Percentiles rank a stretch among this genome's conserved stretches.
Evolutionary conservation across 148 eudicot genomes (phyloP).

Genomic region (Camellia sinensis): DNA sequence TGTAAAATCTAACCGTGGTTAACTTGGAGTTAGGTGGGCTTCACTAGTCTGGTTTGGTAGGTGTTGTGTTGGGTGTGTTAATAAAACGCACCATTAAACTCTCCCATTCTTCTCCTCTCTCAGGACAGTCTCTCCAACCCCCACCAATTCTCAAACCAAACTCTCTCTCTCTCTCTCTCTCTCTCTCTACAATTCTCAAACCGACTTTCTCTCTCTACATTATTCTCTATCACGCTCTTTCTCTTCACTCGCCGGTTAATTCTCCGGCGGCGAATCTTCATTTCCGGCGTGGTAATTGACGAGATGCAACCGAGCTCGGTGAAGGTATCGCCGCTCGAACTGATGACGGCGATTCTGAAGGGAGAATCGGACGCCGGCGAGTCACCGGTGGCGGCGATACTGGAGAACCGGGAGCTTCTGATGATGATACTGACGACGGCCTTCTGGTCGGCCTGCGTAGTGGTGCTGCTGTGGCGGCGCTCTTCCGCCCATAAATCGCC

Average conservation of each 20-base stretch:
- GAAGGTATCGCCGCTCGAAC: conserved; percentile 72
- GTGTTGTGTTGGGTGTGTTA: background rate
- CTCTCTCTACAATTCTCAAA: background rate
- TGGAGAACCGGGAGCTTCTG: conserved; percentile 52
- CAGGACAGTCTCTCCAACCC: conserved; percentile 14
- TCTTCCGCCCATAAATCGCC: conserved; percentile 38
- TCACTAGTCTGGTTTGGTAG: conserved; percentile 29
- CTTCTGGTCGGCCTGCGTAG: conserved; percentile 53
- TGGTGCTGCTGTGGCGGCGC: conserved; percentile 55
- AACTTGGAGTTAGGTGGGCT: conserved; percentile 22
- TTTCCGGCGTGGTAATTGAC: background rate
- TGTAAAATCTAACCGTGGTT: conserved; percentile 17
- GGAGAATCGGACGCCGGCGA: conserved; percentile 32
- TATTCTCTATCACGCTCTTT: background rate
- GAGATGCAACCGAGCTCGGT: conserved; percentile 56
- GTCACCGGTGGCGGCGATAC: conserved; percentile 36
- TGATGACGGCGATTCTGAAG: conserved; percentile 58
- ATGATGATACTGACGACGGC: conserved; percentile 77
- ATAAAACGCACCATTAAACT: conserved; percentile 3
- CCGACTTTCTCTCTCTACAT: background rate
- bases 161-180: conserved; percentile 10
- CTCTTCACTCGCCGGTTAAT: background rate
- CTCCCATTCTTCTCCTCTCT: conserved; percentile 7
- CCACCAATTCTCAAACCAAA: background rate
- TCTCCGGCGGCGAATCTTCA: background rate